Conservation (phyloP, 2,329 filamentous ascomycete genomes). For the Botrytis porri region DNA sequence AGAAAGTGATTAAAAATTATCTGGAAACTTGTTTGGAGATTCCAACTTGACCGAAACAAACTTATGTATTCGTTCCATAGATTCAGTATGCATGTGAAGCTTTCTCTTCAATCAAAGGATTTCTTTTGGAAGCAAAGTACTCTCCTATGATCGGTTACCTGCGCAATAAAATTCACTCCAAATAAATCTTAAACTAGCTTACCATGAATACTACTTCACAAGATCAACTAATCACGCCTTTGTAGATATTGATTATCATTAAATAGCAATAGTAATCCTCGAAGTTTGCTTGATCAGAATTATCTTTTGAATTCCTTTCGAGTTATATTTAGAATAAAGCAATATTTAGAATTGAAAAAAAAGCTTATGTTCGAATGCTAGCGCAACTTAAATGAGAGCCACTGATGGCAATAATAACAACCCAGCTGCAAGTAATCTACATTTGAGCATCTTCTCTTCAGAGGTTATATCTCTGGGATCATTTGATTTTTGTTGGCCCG, state of each 20-base stretch:
- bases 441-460: neutral
- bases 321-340: too few species aligned
- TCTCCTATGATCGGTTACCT: neutral
- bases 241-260: rapidly evolving
- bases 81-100: neutral
- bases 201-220: neutral
- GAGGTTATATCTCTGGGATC: neutral
- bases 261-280: neutral
- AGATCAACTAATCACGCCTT: neutral
- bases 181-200: neutral
- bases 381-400: neutral
- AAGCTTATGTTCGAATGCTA: rapidly evolving
- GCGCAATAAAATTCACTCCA: too few species aligned
- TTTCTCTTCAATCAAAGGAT: neutral
- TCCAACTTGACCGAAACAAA: neutral
- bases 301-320: rapidly evolving
- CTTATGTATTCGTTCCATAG: neutral
- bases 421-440: rapidly evolving
- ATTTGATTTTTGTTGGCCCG: too few species aligned
- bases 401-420: rapidly evolving
- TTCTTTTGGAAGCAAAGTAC: neutral
- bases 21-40: neutral
- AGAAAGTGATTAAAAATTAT: neutral
- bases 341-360: too few species aligned
- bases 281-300: rapidly evolving